Conservation (phyloP, 352 stramenopile genomes). For the Phytophthora constricta region DNA sequence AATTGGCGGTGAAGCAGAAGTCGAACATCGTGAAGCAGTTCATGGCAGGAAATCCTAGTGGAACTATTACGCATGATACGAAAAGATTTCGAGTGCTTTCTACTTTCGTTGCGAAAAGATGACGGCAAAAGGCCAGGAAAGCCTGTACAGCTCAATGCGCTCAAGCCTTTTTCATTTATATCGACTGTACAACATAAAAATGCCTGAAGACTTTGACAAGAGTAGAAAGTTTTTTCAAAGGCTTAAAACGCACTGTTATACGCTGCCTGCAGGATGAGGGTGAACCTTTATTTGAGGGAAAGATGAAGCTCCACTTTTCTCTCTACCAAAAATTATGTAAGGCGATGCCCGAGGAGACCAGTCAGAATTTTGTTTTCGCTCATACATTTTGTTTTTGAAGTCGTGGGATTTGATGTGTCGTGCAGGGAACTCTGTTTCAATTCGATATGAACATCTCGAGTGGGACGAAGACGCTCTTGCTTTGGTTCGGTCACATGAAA, state of each 20-base stretch:
- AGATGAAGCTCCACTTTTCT: slow-evolving; percentile 17
- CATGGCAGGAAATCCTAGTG: neutral
- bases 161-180: slow-evolving; percentile 18
- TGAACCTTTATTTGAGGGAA: slow-evolving; percentile 5
- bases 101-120: slow-evolving; percentile 14
- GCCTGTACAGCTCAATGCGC: slow-evolving; percentile 10
- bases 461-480: slow-evolving; percentile 14
- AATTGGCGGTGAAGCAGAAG: neutral
- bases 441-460: slow-evolving; percentile 12
- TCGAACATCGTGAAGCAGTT: neutral
- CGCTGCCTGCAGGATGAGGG: neutral
- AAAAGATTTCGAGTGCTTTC: neutral
- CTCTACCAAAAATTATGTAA: slow-evolving; percentile 13
- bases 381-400: slow-evolving; percentile 13
- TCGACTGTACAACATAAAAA: neutral
- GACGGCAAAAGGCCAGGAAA: slow-evolving; percentile 1
- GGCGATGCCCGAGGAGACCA: neutral
- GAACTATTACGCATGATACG: neutral
- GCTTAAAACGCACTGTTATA: neutral
- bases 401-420: slow-evolving; percentile 24
- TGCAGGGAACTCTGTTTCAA: slow-evolving; percentile 13
- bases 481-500: slow-evolving; percentile 40
- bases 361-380: slow-evolving; percentile 12
- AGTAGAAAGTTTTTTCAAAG: slow-evolving; percentile 4
- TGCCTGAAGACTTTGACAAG: neutral